phyloP scores from a whole-genome alignment of 2,329 filamentous ascomycete species.

The Neonectria hederae region DNA sequence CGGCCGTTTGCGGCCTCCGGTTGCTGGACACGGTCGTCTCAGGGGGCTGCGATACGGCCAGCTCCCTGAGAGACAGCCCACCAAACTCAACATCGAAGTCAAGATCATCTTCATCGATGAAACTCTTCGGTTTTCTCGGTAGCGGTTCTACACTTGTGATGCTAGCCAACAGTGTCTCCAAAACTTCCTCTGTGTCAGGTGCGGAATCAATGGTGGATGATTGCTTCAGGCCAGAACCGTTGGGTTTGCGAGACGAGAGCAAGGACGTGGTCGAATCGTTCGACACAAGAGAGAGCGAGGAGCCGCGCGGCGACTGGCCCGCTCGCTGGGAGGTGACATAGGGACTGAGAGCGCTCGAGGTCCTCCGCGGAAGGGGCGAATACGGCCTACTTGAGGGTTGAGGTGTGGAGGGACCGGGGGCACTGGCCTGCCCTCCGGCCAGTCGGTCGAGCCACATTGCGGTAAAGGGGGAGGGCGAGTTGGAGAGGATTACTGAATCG shows the following conservation, averaged over 20 bases:
- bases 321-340: slow-evolving; percentile 75
- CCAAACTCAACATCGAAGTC: slow-evolving; percentile 80
- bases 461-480: slow-evolving; percentile 20
- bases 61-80: slow-evolving; percentile 78
- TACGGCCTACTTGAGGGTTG: slow-evolving; percentile 73
- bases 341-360: slow-evolving; percentile 74
- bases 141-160: slow-evolving; percentile 32
- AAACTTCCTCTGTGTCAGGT: slow-evolving; percentile 75
- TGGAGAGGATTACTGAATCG: slow-evolving; percentile 12
- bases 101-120: slow-evolving; percentile 62
- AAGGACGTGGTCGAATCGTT: slow-evolving; percentile 83
- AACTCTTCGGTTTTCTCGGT: slow-evolving; percentile 20
- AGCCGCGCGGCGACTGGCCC: slow-evolving; percentile 74
- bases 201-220: slow-evolving; percentile 61
- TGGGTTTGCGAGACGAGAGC: slow-evolving; percentile 69
- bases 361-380: slow-evolving; percentile 75
- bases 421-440: slow-evolving; percentile 70
- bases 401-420: slow-evolving; percentile 66
- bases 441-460: slow-evolving; percentile 93
- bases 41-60: slow-evolving; percentile 57
- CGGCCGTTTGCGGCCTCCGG: slow-evolving; percentile 68
- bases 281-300: slow-evolving; percentile 79
- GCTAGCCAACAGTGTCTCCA: slow-evolving; percentile 60
- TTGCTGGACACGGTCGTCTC: slow-evolving; percentile 32
- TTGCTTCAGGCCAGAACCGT: slow-evolving; percentile 75